These are phyloP conservation scores for Sporothrix sp. DNA, from an alignment of 2,329 filamentous ascomycete genomes.

Conservation along the genomic window DNA sequence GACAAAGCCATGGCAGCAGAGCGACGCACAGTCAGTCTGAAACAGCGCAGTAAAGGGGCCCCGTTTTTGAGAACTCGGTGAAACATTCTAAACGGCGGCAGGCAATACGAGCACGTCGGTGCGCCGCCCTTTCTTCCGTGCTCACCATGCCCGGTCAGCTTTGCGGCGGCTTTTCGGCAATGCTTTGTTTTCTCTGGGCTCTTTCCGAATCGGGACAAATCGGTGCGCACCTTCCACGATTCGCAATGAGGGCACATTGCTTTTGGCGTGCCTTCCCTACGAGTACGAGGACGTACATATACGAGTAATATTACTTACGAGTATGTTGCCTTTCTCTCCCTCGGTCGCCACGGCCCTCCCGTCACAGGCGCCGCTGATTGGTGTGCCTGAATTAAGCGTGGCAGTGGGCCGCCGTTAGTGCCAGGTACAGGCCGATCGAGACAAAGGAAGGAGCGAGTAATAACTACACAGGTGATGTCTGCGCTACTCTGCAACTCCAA, in stretches of 20 bases:
- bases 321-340: too few relatives aligned
- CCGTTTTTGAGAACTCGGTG: constrained; percentile 3
- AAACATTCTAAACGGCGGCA: constrained; percentile 1
- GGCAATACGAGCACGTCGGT: not conserved
- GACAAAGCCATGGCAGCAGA: too few relatives aligned
- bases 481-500: not conserved
- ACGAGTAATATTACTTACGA: too few relatives aligned
- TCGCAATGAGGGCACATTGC: not conserved
- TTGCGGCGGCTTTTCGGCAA: too few relatives aligned
- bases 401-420: not conserved
- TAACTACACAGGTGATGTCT: constrained; percentile 2
- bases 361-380: constrained; percentile 7
- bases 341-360: not conserved
- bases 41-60: not conserved
- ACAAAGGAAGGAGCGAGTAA: not conserved
- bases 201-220: not conserved
- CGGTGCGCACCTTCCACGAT: not conserved
- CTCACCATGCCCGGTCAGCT: too few relatives aligned
- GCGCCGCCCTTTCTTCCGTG: too few relatives aligned
- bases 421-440: not conserved
- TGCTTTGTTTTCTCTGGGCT: not conserved
- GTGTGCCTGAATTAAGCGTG: constrained; percentile 16
- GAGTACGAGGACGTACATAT: too few relatives aligned
- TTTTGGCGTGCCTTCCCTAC: too few relatives aligned
- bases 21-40: not conserved